Conservation (phyloP, 2,329 filamentous ascomycete genomes). For the Colletotrichum cereale region DNA sequence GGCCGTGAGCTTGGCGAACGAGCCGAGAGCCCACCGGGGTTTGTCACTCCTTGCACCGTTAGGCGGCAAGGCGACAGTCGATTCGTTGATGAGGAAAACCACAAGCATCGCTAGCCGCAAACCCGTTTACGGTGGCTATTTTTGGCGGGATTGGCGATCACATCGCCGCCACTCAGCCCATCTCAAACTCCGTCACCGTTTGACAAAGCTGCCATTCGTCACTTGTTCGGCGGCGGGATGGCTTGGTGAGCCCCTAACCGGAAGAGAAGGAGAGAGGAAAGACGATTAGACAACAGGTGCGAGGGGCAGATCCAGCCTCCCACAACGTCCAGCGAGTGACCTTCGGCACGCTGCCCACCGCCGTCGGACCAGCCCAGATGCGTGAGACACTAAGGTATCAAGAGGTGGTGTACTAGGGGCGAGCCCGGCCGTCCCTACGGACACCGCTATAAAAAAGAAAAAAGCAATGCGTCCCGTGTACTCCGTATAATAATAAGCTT, state of each 20-base stretch:
- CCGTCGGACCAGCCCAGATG: constrained; percentile 14
- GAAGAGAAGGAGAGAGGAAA: not conserved
- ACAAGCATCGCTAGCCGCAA: constrained; percentile 11
- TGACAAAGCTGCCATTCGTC: constrained; percentile 21
- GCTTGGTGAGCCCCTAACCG: constrained; percentile 1
- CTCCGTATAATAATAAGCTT: constrained; percentile 37
- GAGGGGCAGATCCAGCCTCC: constrained; percentile 20
- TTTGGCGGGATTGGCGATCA: constrained; percentile 3
- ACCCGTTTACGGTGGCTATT: constrained; percentile 18
- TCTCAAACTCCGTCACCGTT: constrained; percentile 3
- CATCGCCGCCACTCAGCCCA: constrained; percentile 20
- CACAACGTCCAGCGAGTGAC: not conserved
- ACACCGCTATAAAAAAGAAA: constrained; percentile 17
- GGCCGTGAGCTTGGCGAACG: constrained; percentile 5
- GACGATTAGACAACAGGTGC: not conserved
- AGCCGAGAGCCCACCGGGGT: constrained; percentile 4
- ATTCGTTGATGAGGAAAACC: not conserved
- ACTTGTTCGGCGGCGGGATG: constrained; percentile 12
- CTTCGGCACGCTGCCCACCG: not conserved
- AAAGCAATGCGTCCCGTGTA: constrained; percentile 31
- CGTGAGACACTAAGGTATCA: constrained; percentile 15
- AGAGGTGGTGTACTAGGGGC: not conserved
- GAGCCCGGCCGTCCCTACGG: constrained; percentile 7
- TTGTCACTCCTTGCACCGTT: not conserved
- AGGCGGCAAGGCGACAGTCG: constrained; percentile 1